Percentiles rank a stretch among this genome's conserved stretches.
Evolutionary conservation across 1,284 basidiomycete genomes (phyloP).

Genomic region (Caloboletus firmus): DNA sequence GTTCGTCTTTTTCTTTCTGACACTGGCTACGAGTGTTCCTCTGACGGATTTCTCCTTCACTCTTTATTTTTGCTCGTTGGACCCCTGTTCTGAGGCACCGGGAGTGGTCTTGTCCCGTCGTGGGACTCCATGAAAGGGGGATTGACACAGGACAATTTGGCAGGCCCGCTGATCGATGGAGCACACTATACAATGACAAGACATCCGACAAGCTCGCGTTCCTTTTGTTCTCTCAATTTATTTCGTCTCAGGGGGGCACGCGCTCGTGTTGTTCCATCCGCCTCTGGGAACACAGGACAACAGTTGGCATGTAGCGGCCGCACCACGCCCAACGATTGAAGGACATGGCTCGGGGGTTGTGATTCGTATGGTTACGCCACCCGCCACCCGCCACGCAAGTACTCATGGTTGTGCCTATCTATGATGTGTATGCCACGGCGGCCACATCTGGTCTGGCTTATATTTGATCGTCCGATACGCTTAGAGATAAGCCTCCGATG

Average conservation of each 20-base stretch:
- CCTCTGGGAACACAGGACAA: background rate
- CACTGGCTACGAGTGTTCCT: background rate
- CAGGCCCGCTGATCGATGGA: background rate
- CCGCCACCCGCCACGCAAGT: constrained; percentile 6
- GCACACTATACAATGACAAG: background rate
- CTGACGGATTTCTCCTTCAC: background rate
- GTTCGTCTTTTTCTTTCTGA: background rate
- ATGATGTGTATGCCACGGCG: background rate
- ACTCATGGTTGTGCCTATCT: constrained; percentile 12
- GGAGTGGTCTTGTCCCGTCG: background rate
- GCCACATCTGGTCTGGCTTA: constrained; percentile 7
- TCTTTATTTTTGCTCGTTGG: background rate
- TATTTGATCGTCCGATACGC: constrained; percentile 10
- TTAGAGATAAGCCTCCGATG: constrained; percentile 6
- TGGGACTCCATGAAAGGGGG: constrained; percentile 1
- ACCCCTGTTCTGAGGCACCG: constrained; percentile 1
- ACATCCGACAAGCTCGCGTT: constrained; percentile 6
- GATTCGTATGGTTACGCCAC: background rate
- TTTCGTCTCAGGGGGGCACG: background rate
- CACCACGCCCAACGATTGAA: too few species aligned
- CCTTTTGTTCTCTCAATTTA: background rate
- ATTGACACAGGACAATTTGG: background rate
- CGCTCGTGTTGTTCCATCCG: background rate
- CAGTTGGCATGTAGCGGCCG: too few species aligned
- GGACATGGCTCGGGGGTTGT: too few species aligned